Conservation (phyloP, 345 rosid genomes). For the Hibiscus tridactylites region DNA sequence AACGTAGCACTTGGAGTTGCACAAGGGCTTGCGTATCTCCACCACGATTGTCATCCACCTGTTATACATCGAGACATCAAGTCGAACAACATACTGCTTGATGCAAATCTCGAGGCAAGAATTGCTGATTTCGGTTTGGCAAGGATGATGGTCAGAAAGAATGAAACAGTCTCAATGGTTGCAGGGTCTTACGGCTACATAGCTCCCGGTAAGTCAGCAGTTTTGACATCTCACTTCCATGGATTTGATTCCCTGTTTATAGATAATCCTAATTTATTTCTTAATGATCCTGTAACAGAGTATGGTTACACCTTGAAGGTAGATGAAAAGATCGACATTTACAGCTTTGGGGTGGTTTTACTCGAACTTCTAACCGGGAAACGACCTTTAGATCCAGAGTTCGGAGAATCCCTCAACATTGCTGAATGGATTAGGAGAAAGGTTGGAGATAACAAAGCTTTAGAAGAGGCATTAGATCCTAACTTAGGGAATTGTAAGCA, state of each 20-base stretch:
- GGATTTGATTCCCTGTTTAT: neutral
- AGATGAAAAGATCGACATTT: conserved; percentile 88
- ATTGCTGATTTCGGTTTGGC: conserved; percentile 95
- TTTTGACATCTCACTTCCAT: neutral
- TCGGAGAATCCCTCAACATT: conserved; percentile 61
- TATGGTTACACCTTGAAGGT: conserved; percentile 88
- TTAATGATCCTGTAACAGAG: conserved; percentile 34
- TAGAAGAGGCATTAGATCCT: conserved; percentile 64
- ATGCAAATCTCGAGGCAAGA: conserved; percentile 75
- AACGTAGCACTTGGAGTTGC: conserved; percentile 83
- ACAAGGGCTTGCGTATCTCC: conserved; percentile 87
- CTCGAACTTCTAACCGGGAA: conserved; percentile 78
- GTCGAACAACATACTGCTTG: conserved; percentile 78
- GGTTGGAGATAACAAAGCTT: conserved; percentile 48
- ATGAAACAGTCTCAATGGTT: conserved; percentile 87
- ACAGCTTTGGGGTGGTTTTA: conserved; percentile 80
- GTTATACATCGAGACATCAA: conserved; percentile 87
- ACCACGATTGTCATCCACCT: conserved; percentile 86
- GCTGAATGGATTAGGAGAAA: conserved; percentile 71
- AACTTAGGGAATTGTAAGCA: conserved; percentile 68
- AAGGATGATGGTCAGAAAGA: conserved; percentile 73
- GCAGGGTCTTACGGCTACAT: conserved; percentile 98
- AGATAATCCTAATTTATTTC: neutral
- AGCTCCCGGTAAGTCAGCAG: conserved; percentile 60
- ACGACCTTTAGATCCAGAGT: conserved; percentile 53